Evolutionary conservation across 352 stramenopile genomes (phyloP).

Genomic region (Phytophthora cajani): DNA sequence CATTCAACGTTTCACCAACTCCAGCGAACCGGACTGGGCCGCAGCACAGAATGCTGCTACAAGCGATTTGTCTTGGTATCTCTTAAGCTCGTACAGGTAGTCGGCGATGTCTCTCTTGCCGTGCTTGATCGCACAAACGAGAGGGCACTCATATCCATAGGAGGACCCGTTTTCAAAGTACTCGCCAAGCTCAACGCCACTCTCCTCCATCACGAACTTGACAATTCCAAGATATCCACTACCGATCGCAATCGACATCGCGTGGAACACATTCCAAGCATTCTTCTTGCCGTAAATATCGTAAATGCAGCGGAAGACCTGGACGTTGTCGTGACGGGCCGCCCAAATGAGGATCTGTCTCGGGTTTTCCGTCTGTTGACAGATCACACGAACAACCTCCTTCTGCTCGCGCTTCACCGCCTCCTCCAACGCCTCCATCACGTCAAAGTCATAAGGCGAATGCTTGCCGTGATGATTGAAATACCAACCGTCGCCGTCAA

Average conservation of each 20-base stretch:
- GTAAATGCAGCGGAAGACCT: neutral
- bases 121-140: slow-evolving; percentile 4
- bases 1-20: slow-evolving; percentile 1
- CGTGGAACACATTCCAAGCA: neutral
- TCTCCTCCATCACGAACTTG: slow-evolving; percentile 6
- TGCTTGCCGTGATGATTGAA: neutral
- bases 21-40: neutral
- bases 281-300: neutral
- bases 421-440: slow-evolving; percentile 2
- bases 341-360: slow-evolving; percentile 6
- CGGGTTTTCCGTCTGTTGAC: neutral
- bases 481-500: neutral
- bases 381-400: neutral
- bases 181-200: neutral
- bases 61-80: neutral
- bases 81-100: neutral
- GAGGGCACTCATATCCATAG: neutral
- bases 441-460: slow-evolving; percentile 4
- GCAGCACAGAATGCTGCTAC: slow-evolving; percentile 3
- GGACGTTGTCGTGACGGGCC: neutral
- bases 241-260: slow-evolving; percentile 5
- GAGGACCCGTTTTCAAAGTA: neutral
- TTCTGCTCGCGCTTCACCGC: slow-evolving; percentile 2
- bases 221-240: slow-evolving; percentile 8
- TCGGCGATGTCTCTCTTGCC: neutral